These are phyloP conservation scores for Colletotrichum tamarilloi DNA, from an alignment of 2,329 filamentous ascomycete genomes.

Conservation along the genomic window DNA sequence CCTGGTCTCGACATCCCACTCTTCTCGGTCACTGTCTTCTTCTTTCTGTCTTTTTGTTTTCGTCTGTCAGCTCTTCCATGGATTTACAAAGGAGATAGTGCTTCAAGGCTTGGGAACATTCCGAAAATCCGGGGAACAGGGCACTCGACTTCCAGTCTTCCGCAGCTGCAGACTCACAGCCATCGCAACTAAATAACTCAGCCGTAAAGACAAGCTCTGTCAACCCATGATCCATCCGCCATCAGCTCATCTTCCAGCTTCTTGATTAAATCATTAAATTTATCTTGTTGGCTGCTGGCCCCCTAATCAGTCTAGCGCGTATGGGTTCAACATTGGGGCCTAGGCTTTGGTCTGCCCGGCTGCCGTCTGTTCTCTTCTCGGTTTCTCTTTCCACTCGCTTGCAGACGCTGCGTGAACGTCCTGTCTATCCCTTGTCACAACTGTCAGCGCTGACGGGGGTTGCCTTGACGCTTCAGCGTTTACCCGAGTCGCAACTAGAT, in stretches of 20 bases:
- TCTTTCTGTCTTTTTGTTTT: background rate
- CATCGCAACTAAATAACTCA: background rate
- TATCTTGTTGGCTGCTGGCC: background rate
- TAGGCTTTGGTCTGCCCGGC: background rate
- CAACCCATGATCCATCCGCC: background rate
- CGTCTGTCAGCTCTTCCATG: background rate
- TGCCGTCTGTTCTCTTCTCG: background rate
- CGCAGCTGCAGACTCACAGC: background rate
- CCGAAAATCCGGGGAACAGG: slow-evolving; percentile 4
- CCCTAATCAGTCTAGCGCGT: background rate
- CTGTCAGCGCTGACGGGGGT: background rate
- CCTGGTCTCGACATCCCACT: background rate
- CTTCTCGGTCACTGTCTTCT: background rate
- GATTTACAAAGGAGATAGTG: no score
- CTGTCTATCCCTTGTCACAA: background rate
- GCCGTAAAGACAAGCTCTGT: background rate
- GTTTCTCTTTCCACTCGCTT: background rate
- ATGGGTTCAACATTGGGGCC: background rate
- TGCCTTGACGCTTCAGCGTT: background rate
- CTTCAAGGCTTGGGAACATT: background rate
- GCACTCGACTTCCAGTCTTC: background rate
- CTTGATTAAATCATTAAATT: background rate
- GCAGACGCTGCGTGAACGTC: background rate
- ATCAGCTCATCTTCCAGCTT: background rate
- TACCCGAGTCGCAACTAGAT: slow-evolving; percentile 33